Evolutionary conservation across 306 rosid species (phyloP).

Genomic region (Cicer yamashitae): DNA sequence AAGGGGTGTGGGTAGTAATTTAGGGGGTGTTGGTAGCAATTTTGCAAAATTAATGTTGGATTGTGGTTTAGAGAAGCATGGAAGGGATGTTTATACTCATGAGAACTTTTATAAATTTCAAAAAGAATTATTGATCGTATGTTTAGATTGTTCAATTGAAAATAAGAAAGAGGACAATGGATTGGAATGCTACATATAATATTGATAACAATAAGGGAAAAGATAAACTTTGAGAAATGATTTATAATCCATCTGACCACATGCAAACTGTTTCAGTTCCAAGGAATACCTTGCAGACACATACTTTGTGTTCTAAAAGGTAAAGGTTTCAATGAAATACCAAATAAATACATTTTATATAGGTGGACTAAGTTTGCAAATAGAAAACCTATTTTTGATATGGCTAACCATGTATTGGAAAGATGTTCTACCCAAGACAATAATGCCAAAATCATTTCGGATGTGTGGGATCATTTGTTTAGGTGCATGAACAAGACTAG

Average conservation of each 20-base stretch:
- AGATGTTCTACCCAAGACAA: background rate
- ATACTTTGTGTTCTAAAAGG: background rate
- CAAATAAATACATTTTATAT: background rate
- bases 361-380: background rate
- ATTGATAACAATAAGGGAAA: background rate
- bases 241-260: background rate
- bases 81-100: no score
- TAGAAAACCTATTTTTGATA: slow-evolving; percentile 6
- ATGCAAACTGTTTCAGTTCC: background rate
- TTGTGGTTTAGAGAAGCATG: no score
- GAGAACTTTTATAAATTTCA: no score
- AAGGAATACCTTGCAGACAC: background rate
- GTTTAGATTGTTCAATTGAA: background rate
- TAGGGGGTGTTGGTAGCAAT: no score
- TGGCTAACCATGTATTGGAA: background rate
- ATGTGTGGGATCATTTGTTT: background rate
- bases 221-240: background rate
- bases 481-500: background rate
- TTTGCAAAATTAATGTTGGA: no score
- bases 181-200: background rate
- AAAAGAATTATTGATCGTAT: background rate
- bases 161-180: background rate
- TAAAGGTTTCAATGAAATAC: background rate
- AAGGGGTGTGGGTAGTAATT: no score
- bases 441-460: background rate